phyloP scores from a whole-genome alignment of 2,329 filamentous ascomycete genomes.

The Pseudogymnoascus sp. region DNA sequence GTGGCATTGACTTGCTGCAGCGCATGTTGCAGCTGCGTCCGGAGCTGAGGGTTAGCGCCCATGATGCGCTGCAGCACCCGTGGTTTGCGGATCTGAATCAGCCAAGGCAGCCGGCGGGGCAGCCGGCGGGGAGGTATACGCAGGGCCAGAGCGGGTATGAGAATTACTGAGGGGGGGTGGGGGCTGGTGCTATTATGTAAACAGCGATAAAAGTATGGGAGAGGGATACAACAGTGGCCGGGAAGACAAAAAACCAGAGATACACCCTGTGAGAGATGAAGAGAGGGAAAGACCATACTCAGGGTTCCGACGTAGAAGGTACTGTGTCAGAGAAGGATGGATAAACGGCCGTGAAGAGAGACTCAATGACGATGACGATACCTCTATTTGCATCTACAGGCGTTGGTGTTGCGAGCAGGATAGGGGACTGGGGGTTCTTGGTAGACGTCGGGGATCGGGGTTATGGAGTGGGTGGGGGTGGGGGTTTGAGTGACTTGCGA shows the following conservation, averaged over 20 bases:
- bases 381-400: constrained; percentile 5
- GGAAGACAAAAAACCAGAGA: neutral
- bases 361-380: constrained; percentile 8
- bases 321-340: neutral
- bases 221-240: neutral
- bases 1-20: constrained; percentile 79
- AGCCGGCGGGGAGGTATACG: neutral
- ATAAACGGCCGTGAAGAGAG: constrained; percentile 2
- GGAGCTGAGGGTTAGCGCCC: constrained; percentile 82
- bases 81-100: constrained; percentile 79
- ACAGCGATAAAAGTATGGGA: neutral
- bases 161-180: neutral
- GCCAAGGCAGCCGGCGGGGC: constrained; percentile 39
- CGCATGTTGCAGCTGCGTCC: constrained; percentile 89
- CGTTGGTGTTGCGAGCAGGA: constrained; percentile 1
- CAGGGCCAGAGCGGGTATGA: constrained; percentile 3
- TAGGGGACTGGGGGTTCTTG: neutral
- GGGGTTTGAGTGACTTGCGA: neutral
- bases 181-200: constrained; percentile 7
- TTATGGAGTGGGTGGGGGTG: neutral
- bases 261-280: neutral
- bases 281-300: neutral
- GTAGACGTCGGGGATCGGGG: constrained; percentile 5
- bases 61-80: constrained; percentile 78
- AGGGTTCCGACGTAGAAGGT: neutral